Conservation (phyloP, 768 basidiomycete species). For the Suillus subalutaceus region DNA sequence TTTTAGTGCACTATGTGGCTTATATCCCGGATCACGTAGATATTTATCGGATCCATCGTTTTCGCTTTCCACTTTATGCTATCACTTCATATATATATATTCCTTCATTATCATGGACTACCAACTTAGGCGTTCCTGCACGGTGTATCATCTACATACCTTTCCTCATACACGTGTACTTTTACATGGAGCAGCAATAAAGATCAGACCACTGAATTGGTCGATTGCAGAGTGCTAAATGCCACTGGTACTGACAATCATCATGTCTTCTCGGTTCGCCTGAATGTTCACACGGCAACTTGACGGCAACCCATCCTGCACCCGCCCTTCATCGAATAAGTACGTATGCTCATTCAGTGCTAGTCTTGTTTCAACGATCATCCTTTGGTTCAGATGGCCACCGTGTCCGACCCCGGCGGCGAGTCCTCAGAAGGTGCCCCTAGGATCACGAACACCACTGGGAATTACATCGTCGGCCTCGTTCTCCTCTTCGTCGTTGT, state of each 20-base stretch:
- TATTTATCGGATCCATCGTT: neutral
- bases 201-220: neutral
- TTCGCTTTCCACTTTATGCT: neutral
- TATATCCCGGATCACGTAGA: neutral
- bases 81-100: neutral
- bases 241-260: neutral
- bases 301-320: neutral
- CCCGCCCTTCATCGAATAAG: neutral
- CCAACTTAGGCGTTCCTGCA: neutral
- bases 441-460: conserved; percentile 15
- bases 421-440: conserved; percentile 16
- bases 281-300: conserved; percentile 2
- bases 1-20: neutral
- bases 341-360: neutral
- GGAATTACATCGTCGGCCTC: conserved; percentile 61
- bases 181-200: neutral
- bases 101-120: neutral
- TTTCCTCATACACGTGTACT: neutral
- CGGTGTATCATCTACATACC: neutral
- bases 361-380: neutral
- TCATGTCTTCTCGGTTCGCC: neutral
- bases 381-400: conserved; percentile 21
- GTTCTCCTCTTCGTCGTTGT: conserved; percentile 74
- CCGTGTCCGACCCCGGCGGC: conserved; percentile 17
- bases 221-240: neutral